Conservation (phyloP, 1,139 yeast species). For the Eremothecium gossypii region DNA sequence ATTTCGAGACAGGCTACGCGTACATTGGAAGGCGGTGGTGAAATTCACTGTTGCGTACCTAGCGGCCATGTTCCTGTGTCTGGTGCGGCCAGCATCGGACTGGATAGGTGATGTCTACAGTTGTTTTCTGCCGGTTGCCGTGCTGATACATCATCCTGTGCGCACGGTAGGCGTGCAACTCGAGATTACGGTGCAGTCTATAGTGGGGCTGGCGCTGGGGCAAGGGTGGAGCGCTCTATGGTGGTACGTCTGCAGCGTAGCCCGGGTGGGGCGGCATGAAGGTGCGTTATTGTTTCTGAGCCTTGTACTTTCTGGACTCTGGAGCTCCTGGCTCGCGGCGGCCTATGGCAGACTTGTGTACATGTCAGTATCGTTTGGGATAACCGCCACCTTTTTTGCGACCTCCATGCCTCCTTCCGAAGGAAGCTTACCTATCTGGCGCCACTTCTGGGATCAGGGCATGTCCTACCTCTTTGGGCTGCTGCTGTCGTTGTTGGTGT, state of each 20-base stretch:
- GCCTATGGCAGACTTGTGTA: constrained; percentile 35
- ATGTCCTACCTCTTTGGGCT: constrained; percentile 39
- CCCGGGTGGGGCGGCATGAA: constrained; percentile 34
- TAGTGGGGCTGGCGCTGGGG: constrained; percentile 40
- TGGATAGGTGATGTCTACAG: constrained; percentile 37
- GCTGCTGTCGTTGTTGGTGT: constrained; percentile 32
- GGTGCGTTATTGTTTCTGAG: constrained; percentile 42
- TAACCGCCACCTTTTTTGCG: constrained; percentile 32
- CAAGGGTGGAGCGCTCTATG: constrained; percentile 39
- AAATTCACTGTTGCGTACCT: constrained; percentile 37
- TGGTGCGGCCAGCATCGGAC: constrained; percentile 31
- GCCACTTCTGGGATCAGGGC: constrained; percentile 34
- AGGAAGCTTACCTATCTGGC: constrained; percentile 29
- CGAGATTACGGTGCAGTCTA: constrained; percentile 36
- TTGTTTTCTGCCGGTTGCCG: constrained; percentile 36
- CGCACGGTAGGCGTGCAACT: constrained; percentile 41
- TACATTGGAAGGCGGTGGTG: constrained; percentile 18
- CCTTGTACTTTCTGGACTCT: constrained; percentile 32
- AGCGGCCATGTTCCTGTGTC: constrained; percentile 33
- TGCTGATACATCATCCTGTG: constrained; percentile 39
- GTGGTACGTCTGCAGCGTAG: constrained; percentile 34
- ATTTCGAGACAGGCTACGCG: neutral
- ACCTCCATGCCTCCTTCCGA: constrained; percentile 21
- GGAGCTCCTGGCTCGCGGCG: constrained; percentile 37
- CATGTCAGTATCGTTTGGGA: constrained; percentile 31